These are phyloP conservation scores for Juncus inflexus DNA, from an alignment of 176 grass and related monocot genomes.

Conservation along the genomic window DNA sequence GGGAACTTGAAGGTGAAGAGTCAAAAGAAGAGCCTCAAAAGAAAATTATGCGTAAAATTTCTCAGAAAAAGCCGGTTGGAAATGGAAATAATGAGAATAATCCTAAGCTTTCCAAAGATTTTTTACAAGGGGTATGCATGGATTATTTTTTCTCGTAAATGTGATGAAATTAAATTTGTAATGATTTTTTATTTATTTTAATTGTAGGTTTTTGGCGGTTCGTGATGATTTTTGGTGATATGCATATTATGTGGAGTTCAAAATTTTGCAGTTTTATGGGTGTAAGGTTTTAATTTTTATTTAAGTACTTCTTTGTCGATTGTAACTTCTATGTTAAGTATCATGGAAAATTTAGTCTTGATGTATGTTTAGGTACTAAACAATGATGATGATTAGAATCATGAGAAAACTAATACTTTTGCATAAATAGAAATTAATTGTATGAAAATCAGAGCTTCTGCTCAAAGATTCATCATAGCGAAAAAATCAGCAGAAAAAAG, in stretches of 20 bases:
- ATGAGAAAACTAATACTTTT: too few relatives aligned
- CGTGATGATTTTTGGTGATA: constrained; percentile 9
- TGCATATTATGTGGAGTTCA: neutral
- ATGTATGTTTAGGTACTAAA: too few relatives aligned
- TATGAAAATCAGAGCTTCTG: too few relatives aligned
- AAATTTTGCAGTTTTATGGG: too few relatives aligned
- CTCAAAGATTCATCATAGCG: too few relatives aligned
- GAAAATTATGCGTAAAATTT: constrained; percentile 42
- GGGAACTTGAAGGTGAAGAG: constrained; percentile 50
- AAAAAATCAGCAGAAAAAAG: too few relatives aligned
- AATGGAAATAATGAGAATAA: constrained; percentile 37
- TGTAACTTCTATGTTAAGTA: too few relatives aligned
- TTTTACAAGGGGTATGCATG: constrained; percentile 65
- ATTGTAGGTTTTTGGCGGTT: constrained; percentile 51
- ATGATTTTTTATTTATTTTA: neutral
- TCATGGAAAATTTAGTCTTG: too few relatives aligned
- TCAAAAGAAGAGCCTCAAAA: constrained; percentile 16
- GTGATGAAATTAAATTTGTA: neutral
- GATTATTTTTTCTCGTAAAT: constrained; percentile 1
- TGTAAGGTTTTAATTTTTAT: too few relatives aligned
- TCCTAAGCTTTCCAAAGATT: constrained; percentile 54
- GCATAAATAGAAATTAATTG: too few relatives aligned
- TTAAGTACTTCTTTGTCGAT: too few relatives aligned
- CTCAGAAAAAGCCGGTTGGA: constrained; percentile 53
- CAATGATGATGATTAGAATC: too few relatives aligned